Percentiles rank a stretch among this genome's conserved stretches.
Evolutionary conservation across 371 early-diverging fungal genomes (phyloP).

Genomic region (Coemansia sp.): DNA sequence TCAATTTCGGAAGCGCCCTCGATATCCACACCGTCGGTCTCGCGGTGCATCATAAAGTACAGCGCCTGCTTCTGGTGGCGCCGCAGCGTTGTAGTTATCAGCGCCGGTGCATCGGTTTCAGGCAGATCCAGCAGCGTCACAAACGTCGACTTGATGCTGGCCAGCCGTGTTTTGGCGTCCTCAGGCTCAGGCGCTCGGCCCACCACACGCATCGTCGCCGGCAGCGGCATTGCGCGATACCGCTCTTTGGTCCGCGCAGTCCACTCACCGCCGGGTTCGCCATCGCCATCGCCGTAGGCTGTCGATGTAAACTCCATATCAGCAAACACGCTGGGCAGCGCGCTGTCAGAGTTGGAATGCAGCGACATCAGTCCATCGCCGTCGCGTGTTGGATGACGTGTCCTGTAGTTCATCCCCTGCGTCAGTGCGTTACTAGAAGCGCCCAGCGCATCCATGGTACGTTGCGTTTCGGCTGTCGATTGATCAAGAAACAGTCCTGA

Average conservation of each 20-base stretch:
- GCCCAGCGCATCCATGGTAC: constrained; percentile 21
- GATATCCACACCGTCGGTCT: constrained; percentile 45
- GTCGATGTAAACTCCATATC: constrained; percentile 19
- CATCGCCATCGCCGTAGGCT: constrained; percentile 5
- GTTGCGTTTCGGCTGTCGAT: constrained; percentile 28
- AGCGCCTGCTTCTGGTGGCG: constrained; percentile 57
- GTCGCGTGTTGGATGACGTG: constrained; percentile 18
- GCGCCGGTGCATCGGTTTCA: constrained; percentile 28
- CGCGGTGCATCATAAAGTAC: constrained; percentile 51
- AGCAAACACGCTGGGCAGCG: constrained; percentile 34
- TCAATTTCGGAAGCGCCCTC: constrained; percentile 12
- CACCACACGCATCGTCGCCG: constrained; percentile 20
- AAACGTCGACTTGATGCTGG: constrained; percentile 49
- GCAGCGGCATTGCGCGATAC: constrained; percentile 16
- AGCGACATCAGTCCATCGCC: constrained; percentile 16
- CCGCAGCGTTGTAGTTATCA: constrained; percentile 36
- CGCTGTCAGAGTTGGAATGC: constrained; percentile 25
- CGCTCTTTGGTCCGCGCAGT: constrained; percentile 3
- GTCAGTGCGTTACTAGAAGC: constrained; percentile 26
- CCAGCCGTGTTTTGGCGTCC: constrained; percentile 32
- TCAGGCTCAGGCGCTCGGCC: constrained; percentile 7
- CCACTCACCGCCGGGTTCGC: not conserved
- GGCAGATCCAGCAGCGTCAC: constrained; percentile 52
- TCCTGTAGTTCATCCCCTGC: constrained; percentile 21
- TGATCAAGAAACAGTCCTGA: constrained; percentile 40